These are phyloP conservation scores for Fusarium oligoseptatum DNA, from an alignment of 2,329 filamentous ascomycete genomes.

Conservation along the genomic window DNA sequence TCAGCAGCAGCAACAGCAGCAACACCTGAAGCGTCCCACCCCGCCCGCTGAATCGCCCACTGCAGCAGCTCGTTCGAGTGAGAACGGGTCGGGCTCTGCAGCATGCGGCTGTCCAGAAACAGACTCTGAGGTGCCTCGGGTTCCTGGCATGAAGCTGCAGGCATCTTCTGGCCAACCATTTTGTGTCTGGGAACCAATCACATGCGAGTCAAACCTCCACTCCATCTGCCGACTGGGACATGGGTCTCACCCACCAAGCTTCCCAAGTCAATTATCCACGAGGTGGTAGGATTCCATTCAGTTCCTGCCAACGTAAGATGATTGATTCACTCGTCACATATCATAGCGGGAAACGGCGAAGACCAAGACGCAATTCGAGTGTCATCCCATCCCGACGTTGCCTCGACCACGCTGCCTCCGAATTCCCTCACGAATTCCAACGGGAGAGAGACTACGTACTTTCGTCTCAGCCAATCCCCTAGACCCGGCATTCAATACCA, in stretches of 20 bases:
- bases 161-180: conserved; percentile 21
- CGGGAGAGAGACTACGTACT: not conserved
- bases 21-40: conserved; percentile 5
- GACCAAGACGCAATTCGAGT: not conserved
- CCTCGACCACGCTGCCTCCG: not conserved
- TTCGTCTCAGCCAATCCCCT: conserved; percentile 11
- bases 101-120: conserved; percentile 38
- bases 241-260: conserved; percentile 12
- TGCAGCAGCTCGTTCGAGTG: conserved; percentile 6
- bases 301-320: conserved; percentile 6
- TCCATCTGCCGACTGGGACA: conserved; percentile 4
- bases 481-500: conserved; percentile 18
- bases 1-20: not conserved
- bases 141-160: conserved; percentile 36
- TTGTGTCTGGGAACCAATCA: not conserved
- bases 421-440: not conserved
- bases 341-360: not conserved
- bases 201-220: not conserved
- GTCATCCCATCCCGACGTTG: not conserved
- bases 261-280: conserved; percentile 11
- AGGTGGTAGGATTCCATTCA: conserved; percentile 15
- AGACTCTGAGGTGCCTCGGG: conserved; percentile 29
- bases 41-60: conserved; percentile 6
- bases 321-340: not conserved
- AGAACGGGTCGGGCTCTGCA: conserved; percentile 17